Conservation (phyloP, 2,329 filamentous ascomycete species). For the Blastomyces percursus region DNA sequence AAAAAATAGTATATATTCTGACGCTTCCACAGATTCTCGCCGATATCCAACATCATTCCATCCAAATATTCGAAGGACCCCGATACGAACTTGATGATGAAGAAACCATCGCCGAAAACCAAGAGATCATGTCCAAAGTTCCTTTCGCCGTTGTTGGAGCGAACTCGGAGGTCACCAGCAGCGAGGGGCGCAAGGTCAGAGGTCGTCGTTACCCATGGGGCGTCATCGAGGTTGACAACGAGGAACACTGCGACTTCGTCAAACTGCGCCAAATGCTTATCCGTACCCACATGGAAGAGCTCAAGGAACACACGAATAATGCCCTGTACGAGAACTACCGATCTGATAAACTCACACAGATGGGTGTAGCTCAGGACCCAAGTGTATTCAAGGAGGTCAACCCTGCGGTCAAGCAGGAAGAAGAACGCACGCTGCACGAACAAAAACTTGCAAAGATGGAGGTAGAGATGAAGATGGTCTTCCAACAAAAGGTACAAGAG, state of each 20-base stretch:
- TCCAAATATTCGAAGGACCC: constrained; percentile 98
- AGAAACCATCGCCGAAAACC: constrained; percentile 99
- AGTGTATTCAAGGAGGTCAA: constrained; percentile 99
- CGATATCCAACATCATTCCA: constrained; percentile 93
- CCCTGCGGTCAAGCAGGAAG: constrained; percentile 98
- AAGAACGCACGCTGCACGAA: constrained; percentile 95
- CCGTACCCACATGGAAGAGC: constrained; percentile 99
- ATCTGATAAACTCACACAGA: constrained; percentile 95
- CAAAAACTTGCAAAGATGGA: constrained; percentile 99
- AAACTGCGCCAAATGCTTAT: constrained; percentile 99
- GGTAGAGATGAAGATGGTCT: constrained; percentile 99
- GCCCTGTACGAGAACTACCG: constrained; percentile 98
- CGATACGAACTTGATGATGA: constrained; percentile 98
- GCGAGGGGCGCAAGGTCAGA: constrained; percentile 89
- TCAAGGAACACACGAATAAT: constrained; percentile 99
- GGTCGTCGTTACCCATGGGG: constrained; percentile 97
- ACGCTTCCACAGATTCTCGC: constrained; percentile 63
- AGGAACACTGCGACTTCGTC: constrained; percentile 99
- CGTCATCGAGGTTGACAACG: constrained; percentile 97
- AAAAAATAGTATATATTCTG: constrained; percentile 15
- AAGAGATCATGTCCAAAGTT: constrained; percentile 99
- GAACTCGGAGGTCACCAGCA: constrained; percentile 81
- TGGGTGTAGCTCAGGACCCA: constrained; percentile 97
- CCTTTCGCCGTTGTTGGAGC: constrained; percentile 97
- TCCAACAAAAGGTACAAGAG: constrained; percentile 99